A percentile compares a stretch with the other conserved stretches of the same genome.
These are phyloP conservation scores for Mycena indigotica DNA, from an alignment of 768 basidiomycete genomes.

Conservation along the genomic window DNA sequence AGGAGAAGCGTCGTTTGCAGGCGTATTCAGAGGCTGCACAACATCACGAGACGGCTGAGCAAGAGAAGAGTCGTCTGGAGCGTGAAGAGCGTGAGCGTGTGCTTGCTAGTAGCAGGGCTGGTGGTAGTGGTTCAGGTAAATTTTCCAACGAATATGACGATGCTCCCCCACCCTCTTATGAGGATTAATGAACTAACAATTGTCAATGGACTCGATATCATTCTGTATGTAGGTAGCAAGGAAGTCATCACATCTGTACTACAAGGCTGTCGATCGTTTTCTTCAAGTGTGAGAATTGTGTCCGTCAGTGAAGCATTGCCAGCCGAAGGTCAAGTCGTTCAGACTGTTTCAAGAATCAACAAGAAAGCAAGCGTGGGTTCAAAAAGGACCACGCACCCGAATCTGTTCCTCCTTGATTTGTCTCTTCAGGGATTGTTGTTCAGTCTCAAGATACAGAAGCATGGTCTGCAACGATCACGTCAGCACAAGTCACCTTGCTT, in stretches of 20 bases:
- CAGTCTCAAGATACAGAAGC: neutral
- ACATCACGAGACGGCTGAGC: conserved; percentile 52
- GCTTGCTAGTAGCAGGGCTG: conserved; percentile 26
- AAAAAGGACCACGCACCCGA: neutral
- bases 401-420: neutral
- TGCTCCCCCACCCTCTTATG: conserved; percentile 46
- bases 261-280: neutral
- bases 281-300: neutral
- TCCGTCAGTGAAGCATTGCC: neutral
- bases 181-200: conserved; percentile 32
- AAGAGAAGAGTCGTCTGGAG: conserved; percentile 67
- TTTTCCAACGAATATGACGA: conserved; percentile 45
- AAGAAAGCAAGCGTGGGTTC: neutral
- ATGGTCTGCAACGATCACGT: neutral
- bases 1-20: conserved; percentile 65
- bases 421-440: neutral
- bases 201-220: too few relatives aligned
- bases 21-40: conserved; percentile 37
- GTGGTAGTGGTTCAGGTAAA: conserved; percentile 24
- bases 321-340: neutral
- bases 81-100: conserved; percentile 67
- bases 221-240: too few relatives aligned
- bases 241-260: neutral
- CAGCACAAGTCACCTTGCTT: too few relatives aligned
- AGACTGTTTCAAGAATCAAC: neutral